These are phyloP conservation scores for Aspergillus sclerotialis DNA, from an alignment of 2,329 filamentous ascomycete species.

Conservation along the genomic window DNA sequence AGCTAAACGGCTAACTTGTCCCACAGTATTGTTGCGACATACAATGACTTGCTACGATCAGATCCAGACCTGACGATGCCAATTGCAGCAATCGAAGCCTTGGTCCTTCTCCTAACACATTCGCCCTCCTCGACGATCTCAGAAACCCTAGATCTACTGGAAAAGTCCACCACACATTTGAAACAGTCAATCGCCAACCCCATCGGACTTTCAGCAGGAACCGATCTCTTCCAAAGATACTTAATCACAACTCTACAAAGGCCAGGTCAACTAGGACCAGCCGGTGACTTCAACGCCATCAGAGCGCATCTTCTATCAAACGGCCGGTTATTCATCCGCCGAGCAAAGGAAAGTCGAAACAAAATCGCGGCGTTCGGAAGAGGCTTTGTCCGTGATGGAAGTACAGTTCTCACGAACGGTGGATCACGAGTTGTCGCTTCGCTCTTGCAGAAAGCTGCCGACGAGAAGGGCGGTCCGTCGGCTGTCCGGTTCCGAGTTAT, in stretches of 20 bases:
- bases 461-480: slow-evolving; percentile 48
- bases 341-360: slow-evolving; percentile 77
- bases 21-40: slow-evolving; percentile 55
- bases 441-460: slow-evolving; percentile 66
- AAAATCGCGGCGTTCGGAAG: slow-evolving; percentile 75
- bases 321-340: slow-evolving; percentile 74
- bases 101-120: slow-evolving; percentile 77
- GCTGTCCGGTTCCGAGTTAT: slow-evolving; percentile 74
- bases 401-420: slow-evolving; percentile 82
- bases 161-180: slow-evolving; percentile 67
- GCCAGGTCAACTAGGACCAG: slow-evolving; percentile 43
- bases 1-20: slow-evolving; percentile 9
- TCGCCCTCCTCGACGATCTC: slow-evolving; percentile 79
- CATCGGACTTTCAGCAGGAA: slow-evolving; percentile 86
- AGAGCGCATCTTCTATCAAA: slow-evolving; percentile 78
- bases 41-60: slow-evolving; percentile 55
- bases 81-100: slow-evolving; percentile 84
- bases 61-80: slow-evolving; percentile 91
- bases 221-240: slow-evolving; percentile 92
- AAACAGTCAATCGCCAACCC: slow-evolving; percentile 77
- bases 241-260: slow-evolving; percentile 66
- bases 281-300: slow-evolving; percentile 72
- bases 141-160: slow-evolving; percentile 84
- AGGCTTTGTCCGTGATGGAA: slow-evolving; percentile 70
- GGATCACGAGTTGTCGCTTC: slow-evolving; percentile 77